A percentile compares a stretch with the other conserved stretches of the same genome.
These are phyloP conservation scores for Venturia effusa DNA, from an alignment of 2,329 filamentous ascomycete genomes.

Conservation along the genomic window DNA sequence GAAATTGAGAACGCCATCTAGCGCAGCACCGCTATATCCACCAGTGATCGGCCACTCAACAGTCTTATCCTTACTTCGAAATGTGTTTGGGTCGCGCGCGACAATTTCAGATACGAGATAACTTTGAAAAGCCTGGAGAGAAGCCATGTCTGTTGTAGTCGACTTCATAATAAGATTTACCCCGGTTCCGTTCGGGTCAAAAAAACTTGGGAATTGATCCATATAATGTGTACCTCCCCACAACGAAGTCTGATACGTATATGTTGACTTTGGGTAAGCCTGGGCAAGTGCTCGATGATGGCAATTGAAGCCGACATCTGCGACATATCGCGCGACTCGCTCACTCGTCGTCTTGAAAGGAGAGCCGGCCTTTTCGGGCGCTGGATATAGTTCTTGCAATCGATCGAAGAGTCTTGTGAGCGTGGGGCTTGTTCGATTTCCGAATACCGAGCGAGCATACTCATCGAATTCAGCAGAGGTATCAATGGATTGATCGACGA, in stretches of 20 bases:
- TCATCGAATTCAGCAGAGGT: background rate
- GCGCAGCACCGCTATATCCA: background rate
- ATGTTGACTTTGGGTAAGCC: background rate
- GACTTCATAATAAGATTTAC: too few species aligned
- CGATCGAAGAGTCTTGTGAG: background rate
- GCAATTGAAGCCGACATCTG: background rate
- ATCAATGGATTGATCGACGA: constrained; percentile 2
- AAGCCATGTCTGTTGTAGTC: too few species aligned
- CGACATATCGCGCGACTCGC: background rate
- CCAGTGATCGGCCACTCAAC: constrained; percentile 5
- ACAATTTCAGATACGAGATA: background rate
- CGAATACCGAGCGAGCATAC: constrained; percentile 1
- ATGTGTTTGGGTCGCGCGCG: constrained; percentile 6
- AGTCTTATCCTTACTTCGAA: background rate
- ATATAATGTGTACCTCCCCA: background rate
- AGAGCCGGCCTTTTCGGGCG: background rate
- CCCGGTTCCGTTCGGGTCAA: constrained; percentile 21
- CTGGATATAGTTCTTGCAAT: constrained; percentile 2
- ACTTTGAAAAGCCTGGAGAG: background rate
- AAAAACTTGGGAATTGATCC: constrained; percentile 23
- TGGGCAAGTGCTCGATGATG: background rate
- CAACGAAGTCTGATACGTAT: constrained; percentile 1
- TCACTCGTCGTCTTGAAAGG: background rate
- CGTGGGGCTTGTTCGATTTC: background rate
- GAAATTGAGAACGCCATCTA: background rate